Evolutionary conservation across 139 green algal species (phyloP).

Genomic region (Zygnema circumcarinatum): DNA sequence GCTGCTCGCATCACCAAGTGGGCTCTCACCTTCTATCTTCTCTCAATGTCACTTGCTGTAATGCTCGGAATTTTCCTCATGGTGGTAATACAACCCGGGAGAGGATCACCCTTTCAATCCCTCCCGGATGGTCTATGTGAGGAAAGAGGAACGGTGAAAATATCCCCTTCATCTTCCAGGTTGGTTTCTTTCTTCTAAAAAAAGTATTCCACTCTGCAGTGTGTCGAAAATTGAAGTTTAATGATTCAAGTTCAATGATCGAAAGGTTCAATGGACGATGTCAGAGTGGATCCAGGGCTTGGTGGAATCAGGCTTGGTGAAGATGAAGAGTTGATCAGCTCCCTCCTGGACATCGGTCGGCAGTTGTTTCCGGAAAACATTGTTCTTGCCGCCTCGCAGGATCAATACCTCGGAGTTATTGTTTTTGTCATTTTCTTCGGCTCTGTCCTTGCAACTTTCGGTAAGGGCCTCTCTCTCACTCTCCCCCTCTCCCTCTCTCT

Average conservation of each 20-base stretch:
- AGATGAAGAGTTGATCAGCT: background rate
- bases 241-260: no score
- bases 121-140: background rate
- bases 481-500: constrained; percentile 15
- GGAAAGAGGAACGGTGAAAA: background rate
- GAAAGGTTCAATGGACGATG: no score
- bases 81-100: background rate
- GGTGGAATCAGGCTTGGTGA: background rate
- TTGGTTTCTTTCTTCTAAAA: no score
- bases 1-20: background rate
- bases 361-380: constrained; percentile 28
- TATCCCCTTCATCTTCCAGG: background rate
- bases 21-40: constrained; percentile 19
- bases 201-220: no score
- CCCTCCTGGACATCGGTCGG: constrained; percentile 26
- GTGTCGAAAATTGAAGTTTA: no score
- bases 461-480: constrained; percentile 16
- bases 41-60: constrained; percentile 26
- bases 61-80: constrained; percentile 13
- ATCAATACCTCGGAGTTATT: constrained; percentile 27
- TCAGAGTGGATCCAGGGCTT: no score
- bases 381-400: constrained; percentile 21
- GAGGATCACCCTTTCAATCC: background rate
- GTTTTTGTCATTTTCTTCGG: constrained; percentile 32
- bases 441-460: constrained; percentile 29